Percentiles rank a stretch among this genome's conserved stretches.
Conservation (phyloP, 2,329 filamentous ascomycete species). For the Cordyceps cicadae region DNA sequence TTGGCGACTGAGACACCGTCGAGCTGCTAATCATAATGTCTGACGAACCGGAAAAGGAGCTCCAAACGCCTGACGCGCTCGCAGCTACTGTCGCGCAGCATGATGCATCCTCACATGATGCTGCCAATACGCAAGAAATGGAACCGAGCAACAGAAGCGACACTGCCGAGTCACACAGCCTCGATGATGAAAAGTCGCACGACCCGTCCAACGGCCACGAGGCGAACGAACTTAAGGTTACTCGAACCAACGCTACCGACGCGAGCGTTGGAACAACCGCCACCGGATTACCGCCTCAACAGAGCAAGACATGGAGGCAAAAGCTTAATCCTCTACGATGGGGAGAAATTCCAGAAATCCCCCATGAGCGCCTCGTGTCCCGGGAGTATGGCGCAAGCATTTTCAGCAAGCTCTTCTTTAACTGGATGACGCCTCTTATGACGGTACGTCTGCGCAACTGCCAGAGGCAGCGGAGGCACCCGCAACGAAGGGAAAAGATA, state of each 20-base stretch:
- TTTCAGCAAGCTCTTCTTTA: conserved; percentile 69
- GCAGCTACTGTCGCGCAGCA: neutral
- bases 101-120: neutral
- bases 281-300: conserved; percentile 23
- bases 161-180: neutral
- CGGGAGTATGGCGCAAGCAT: conserved; percentile 66
- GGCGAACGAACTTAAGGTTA: conserved; percentile 19
- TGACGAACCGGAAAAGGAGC: neutral
- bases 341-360: conserved; percentile 48
- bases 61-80: conserved; percentile 3
- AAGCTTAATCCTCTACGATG: conserved; percentile 54
- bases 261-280: conserved; percentile 38
- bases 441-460: conserved; percentile 38
- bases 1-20: neutral
- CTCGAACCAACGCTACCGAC: conserved; percentile 46
- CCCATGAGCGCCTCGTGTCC: conserved; percentile 45
- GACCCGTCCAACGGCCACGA: conserved; percentile 13
- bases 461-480: neutral
- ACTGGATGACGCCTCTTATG: conserved; percentile 91
- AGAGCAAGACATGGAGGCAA: conserved; percentile 55
- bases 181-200: conserved; percentile 3
- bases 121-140: neutral
- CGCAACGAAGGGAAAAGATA: neutral
- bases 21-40: neutral
- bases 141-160: neutral